Base-by-base conservation (phyloP, 805 yeast species). In the Candida orba region DNA sequence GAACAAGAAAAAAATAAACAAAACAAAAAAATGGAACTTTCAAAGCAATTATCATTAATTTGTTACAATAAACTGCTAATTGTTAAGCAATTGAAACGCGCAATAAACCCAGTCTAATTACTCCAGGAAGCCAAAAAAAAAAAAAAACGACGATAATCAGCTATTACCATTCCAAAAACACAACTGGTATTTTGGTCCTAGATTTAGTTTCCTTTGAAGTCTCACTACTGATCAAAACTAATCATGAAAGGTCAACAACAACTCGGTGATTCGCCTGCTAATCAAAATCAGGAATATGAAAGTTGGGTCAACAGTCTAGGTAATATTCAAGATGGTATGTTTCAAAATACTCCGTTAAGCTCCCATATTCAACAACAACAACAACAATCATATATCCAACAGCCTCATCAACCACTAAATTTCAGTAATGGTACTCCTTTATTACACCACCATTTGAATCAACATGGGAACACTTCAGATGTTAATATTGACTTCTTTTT, bases 271-370 rank as follows among this genome's bases (percentile, higher is more conserved):
- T 27, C 36, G 6, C 13, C 31, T 43, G 38, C 48, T 4, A 49
- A 45, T 42, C 55, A 53, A 34, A 40, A 52, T 7, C 46, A 54
- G 15, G 61, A 57, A 35, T 56, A 56, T 42, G 61, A 57, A 18
- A 45, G 52, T 6, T 57, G 61, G 61, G 58, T 56, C 31, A 52
- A 50, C 36, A 49, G 54, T 34, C 39, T 56, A 22, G 56, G 56
- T 3, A 49, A 49, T 20, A 54, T 55, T 13, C 59, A 53, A 34
- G 59, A 57, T 33, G 58, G 58, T 3, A 35, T 53, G 36, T 53
- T 54, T 33, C 58, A 52, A 40, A 52, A 53, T 36, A 57, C 59
- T 2, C 59, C 60, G 6, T 48, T 54, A 37, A 42, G 58, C 8
- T 48, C 48, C 34, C 58, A 51, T 20, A 52, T 52, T 18, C 22